A percentile compares a stretch with the other conserved stretches of the same genome.
phyloP scores from a whole-genome alignment of 2,329 filamentous ascomycete species.

The Parastagonospora nodorum region DNA sequence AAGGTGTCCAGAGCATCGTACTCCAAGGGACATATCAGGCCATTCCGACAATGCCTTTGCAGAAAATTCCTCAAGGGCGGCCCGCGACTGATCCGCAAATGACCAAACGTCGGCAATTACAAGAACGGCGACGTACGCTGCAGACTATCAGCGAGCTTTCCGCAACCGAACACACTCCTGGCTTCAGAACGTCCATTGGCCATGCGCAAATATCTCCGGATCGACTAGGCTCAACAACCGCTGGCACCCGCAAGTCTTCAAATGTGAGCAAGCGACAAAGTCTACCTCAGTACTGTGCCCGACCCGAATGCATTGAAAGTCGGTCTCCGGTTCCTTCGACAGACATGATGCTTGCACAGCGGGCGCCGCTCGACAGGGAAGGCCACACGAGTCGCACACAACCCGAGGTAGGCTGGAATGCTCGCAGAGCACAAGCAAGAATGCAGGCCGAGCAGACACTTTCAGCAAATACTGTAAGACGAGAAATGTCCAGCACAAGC shows the following conservation, averaged over 20 bases:
- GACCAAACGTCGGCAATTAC: constrained; percentile 10
- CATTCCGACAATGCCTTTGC: constrained; percentile 20
- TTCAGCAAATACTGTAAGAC: constrained; percentile 11
- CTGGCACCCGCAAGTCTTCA: not conserved
- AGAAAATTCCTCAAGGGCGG: constrained; percentile 18
- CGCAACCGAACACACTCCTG: constrained; percentile 15
- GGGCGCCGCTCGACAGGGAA: not conserved
- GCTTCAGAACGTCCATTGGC: constrained; percentile 13
- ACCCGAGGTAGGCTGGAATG: constrained; percentile 24
- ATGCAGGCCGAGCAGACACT: constrained; percentile 21
- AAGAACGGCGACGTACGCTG: constrained; percentile 31
- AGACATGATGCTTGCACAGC: constrained; percentile 5
- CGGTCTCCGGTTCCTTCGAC: constrained; percentile 5
- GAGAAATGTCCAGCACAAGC: constrained; percentile 11
- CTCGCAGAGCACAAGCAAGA: constrained; percentile 21
- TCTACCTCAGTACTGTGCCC: constrained; percentile 17
- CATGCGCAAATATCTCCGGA: not conserved
- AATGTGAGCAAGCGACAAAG: constrained; percentile 19
- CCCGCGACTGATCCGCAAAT: constrained; percentile 1
- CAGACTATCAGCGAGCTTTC: constrained; percentile 38
- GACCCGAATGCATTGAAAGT: not conserved
- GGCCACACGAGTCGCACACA: not conserved
- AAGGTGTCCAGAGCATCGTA: not conserved
- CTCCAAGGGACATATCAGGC: not conserved
- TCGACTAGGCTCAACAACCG: not conserved